These are phyloP conservation scores for Mrakia frigida DNA, from an alignment of 768 basidiomycete species.

Conservation along the genomic window DNA sequence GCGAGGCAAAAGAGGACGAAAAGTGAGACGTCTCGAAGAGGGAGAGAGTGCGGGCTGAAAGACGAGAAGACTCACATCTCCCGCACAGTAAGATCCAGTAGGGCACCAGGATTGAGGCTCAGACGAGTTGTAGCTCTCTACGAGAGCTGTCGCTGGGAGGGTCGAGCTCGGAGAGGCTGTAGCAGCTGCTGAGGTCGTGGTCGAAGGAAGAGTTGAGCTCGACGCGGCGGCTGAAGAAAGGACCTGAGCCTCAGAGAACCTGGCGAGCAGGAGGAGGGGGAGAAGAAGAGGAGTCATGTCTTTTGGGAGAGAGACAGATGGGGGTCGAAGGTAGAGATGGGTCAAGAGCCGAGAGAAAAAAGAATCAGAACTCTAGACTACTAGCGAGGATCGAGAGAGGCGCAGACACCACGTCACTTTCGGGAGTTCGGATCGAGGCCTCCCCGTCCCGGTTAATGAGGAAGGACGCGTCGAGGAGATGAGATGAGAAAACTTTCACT, in stretches of 20 bases:
- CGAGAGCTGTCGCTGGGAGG: not conserved
- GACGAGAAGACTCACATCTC: slow-evolving; percentile 52
- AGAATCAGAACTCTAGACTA: no score
- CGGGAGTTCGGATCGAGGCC: no score
- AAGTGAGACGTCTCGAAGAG: not conserved
- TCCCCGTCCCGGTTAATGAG: no score
- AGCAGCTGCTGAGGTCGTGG: slow-evolving; percentile 2
- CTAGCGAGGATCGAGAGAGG: no score
- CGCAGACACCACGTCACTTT: no score
- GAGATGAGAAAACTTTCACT: no score
- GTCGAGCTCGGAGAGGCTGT: slow-evolving; percentile 29
- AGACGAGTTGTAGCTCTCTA: not conserved
- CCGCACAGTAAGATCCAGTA: slow-evolving; percentile 72
- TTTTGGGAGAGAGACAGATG: no score
- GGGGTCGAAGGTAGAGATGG: no score
- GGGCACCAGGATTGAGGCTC: slow-evolving; percentile 66
- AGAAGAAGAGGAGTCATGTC: not conserved
- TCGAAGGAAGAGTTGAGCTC: not conserved
- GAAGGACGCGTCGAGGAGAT: no score
- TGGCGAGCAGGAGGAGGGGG: not conserved
- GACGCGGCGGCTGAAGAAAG: not conserved
- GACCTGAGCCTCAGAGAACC: not conserved
- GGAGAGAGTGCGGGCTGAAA: slow-evolving; percentile 1
- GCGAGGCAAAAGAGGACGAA: not conserved
- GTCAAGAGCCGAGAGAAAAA: no score